Conservation (phyloP, 2,329 filamentous ascomycete species). For the Colletotrichum graminicola region DNA sequence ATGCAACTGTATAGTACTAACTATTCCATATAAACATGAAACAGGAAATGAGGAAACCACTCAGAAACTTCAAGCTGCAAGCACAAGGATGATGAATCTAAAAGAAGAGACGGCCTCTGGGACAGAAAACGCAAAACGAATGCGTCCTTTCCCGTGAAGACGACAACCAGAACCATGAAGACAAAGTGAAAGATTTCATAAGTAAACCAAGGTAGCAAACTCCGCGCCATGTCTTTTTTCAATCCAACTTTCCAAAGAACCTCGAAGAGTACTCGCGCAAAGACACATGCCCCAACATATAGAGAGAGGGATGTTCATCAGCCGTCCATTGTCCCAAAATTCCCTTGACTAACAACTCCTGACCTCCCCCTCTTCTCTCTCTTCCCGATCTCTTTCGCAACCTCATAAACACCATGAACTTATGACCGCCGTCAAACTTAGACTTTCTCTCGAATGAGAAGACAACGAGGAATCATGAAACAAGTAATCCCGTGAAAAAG, state of each 20-base stretch:
- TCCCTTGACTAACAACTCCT: slow-evolving; percentile 14
- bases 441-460: slow-evolving; percentile 25
- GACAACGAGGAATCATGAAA: not conserved
- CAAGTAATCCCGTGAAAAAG: not conserved
- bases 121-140: not conserved
- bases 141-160: not conserved
- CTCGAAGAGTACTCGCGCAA: slow-evolving; percentile 1
- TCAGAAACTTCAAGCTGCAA: not conserved
- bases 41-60: not conserved
- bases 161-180: not conserved
- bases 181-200: not conserved
- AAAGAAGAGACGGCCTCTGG: not conserved
- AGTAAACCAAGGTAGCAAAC: slow-evolving; percentile 14
- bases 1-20: slow-evolving; percentile 39
- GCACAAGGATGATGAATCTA: not conserved
- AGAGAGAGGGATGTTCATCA: slow-evolving; percentile 23
- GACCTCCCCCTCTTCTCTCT: not conserved
- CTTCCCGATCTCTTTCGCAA: slow-evolving; percentile 4
- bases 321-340: slow-evolving; percentile 11
- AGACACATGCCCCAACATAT: not conserved
- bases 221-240: slow-evolving; percentile 41
- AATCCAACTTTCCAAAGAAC: slow-evolving; percentile 22
- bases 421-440: not conserved
- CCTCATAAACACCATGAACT: not conserved
- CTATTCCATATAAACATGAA: slow-evolving; percentile 24